phyloP scores from a whole-genome alignment of 2,329 filamentous ascomycete species.

The Tothia fuscella region DNA sequence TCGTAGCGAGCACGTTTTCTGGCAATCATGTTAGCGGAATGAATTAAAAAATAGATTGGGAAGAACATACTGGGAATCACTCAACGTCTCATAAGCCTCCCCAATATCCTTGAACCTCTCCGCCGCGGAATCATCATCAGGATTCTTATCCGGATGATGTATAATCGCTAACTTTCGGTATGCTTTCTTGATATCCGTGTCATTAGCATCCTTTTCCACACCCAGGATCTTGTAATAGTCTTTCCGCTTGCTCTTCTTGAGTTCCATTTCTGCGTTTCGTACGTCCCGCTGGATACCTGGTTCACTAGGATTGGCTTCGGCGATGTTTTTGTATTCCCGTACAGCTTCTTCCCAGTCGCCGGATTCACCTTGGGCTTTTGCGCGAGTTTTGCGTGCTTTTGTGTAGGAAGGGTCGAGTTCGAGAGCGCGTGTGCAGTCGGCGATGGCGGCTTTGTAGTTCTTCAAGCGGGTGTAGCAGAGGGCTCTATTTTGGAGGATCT shows the following conservation, averaged over 20 bases:
- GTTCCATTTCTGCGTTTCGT: slow-evolving; percentile 78
- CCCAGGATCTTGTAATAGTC: slow-evolving; percentile 98
- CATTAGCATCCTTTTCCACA: slow-evolving; percentile 71
- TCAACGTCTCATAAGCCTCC: slow-evolving; percentile 92
- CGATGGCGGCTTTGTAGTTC: slow-evolving; percentile 68
- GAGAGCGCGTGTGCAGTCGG: slow-evolving; percentile 76
- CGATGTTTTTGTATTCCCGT: slow-evolving; percentile 75
- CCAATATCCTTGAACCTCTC: slow-evolving; percentile 95
- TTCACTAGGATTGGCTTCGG: slow-evolving; percentile 74
- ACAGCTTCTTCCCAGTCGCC: slow-evolving; percentile 90
- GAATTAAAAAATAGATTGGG: slow-evolving; percentile 7
- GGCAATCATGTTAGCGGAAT: slow-evolving; percentile 10
- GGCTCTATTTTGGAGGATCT: slow-evolving; percentile 87
- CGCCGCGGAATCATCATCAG: slow-evolving; percentile 69
- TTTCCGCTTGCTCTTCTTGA: slow-evolving; percentile 96
- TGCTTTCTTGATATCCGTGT: slow-evolving; percentile 85
- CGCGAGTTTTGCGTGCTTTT: slow-evolving; percentile 89
- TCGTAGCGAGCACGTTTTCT: slow-evolving; percentile 87
- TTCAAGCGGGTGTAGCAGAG: slow-evolving; percentile 74
- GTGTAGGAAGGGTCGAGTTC: slow-evolving; percentile 71
- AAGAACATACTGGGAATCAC: slow-evolving; percentile 70
- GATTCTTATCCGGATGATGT: slow-evolving; percentile 97
- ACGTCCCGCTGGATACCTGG: slow-evolving; percentile 72
- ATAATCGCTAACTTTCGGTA: slow-evolving; percentile 91
- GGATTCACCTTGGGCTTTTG: slow-evolving; percentile 73